phyloP scores from a whole-genome alignment of 2,329 filamentous ascomycete species.

The Rugonectria rugulosa region DNA sequence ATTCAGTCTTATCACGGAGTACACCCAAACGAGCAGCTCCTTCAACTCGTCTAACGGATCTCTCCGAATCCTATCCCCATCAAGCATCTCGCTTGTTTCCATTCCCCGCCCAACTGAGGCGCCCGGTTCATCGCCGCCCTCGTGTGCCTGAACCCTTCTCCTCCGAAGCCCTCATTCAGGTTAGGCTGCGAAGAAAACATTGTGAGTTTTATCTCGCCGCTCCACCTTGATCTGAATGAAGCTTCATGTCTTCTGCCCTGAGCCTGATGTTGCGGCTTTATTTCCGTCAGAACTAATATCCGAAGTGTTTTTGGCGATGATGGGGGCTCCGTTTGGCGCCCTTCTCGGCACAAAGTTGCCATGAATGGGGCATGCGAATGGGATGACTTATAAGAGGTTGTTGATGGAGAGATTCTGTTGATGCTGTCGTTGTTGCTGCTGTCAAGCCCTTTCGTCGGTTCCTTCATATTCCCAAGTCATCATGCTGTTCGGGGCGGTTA shows the following conservation, averaged over 20 bases:
- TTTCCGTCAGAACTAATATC: slow-evolving; percentile 3
- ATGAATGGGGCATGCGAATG: not conserved
- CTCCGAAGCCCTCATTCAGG: not conserved
- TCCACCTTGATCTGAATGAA: slow-evolving; percentile 7
- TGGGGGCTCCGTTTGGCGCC: not conserved
- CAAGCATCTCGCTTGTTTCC: no score
- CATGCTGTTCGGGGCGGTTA: slow-evolving; percentile 4
- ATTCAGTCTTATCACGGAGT: no score
- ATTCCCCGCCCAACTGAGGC: no score
- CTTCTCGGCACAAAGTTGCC: slow-evolving; percentile 10
- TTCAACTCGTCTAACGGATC: no score
- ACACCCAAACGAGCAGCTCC: no score
- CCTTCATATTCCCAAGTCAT: not conserved
- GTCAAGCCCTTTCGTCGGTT: no score
- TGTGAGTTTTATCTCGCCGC: not conserved
- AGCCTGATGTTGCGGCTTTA: not conserved
- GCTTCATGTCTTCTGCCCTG: not conserved
- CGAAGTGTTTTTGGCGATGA: not conserved
- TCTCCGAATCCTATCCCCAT: no score
- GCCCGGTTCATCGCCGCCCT: no score
- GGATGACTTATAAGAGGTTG: not conserved
- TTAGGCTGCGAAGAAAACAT: not conserved
- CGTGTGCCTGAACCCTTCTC: not conserved
- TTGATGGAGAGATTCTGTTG: not conserved
- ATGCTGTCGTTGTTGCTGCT: no score